Conservation (phyloP, 108 stramenopile genomes). For the Mediolabrus comicus region DNA sequence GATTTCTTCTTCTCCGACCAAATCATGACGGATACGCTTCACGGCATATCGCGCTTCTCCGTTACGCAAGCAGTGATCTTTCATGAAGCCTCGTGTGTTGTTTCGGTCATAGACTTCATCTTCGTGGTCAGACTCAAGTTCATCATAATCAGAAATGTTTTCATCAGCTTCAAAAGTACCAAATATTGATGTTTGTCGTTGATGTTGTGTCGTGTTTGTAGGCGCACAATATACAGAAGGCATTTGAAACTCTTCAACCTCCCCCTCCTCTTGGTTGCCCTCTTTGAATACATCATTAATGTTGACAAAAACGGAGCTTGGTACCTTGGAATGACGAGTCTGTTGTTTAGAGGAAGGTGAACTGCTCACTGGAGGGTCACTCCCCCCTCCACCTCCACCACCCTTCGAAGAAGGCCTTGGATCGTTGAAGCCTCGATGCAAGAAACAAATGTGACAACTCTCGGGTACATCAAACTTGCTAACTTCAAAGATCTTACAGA, state of each 20-base stretch:
- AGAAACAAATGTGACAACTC: conserved; percentile 44
- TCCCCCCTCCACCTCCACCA: neutral
- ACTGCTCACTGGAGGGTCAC: neutral
- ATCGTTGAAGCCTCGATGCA: conserved; percentile 33
- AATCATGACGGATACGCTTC: conserved; percentile 52
- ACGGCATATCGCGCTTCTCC: conserved; percentile 74
- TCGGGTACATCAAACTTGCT: conserved; percentile 25
- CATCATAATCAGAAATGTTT: conserved; percentile 39
- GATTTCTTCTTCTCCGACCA: conserved; percentile 48
- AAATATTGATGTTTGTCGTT: neutral
- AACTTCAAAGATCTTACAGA: conserved; percentile 61
- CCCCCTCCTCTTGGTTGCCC: neutral
- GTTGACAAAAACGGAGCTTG: neutral
- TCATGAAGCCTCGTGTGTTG: conserved; percentile 55
- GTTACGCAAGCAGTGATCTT: conserved; percentile 52
- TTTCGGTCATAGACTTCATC: conserved; percentile 51
- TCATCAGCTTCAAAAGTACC: conserved; percentile 19
- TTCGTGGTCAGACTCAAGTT: conserved; percentile 36
- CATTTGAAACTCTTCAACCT: neutral
- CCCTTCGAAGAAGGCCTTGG: conserved; percentile 14
- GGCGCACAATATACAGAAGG: neutral
- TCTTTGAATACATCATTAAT: neutral
- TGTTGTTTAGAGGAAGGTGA: neutral
- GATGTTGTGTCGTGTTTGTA: neutral
- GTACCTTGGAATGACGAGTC: neutral